phyloP scores from a whole-genome alignment of 2,329 filamentous ascomycete genomes.

The Diaporthe vaccinii region DNA sequence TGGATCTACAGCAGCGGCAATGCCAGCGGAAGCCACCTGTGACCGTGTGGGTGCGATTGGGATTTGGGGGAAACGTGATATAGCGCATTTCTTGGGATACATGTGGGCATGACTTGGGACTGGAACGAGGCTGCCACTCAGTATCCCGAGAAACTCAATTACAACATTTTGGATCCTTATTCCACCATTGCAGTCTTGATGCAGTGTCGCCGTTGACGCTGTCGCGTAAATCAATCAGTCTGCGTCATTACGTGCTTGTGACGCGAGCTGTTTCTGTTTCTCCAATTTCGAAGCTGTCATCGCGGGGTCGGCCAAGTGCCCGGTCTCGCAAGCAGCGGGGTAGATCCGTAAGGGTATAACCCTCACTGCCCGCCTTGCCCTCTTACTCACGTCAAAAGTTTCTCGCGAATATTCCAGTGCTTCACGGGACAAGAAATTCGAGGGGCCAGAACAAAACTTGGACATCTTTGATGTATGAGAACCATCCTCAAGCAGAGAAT shows the following conservation, averaged over 20 bases:
- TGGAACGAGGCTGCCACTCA: neutral
- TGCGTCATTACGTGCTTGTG: conserved; percentile 20
- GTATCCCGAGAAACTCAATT: neutral
- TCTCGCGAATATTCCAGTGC: neutral
- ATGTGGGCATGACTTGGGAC: neutral
- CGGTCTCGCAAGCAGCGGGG: conserved; percentile 35
- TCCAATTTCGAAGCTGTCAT: conserved; percentile 34
- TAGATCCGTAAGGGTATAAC: conserved; percentile 7
- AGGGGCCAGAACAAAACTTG: neutral
- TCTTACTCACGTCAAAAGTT: no score
- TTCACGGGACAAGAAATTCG: no score
- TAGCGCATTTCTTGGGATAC: neutral
- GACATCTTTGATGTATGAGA: neutral
- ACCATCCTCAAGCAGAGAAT: neutral
- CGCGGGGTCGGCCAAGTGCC: conserved; percentile 34
- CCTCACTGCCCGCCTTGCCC: neutral
- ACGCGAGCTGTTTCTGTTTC: neutral
- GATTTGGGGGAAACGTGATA: neutral
- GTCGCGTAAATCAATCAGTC: neutral
- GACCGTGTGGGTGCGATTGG: neutral
- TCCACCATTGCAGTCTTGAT: neutral
- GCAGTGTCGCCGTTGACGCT: neutral
- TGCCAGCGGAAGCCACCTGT: conserved; percentile 16
- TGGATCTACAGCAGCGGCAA: neutral
- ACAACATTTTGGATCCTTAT: neutral